A percentile compares a stretch with the other conserved stretches of the same genome.
These are phyloP conservation scores for Pseudofabraea citricarpa DNA, from an alignment of 2,329 filamentous ascomycete genomes.

Conservation along the genomic window DNA sequence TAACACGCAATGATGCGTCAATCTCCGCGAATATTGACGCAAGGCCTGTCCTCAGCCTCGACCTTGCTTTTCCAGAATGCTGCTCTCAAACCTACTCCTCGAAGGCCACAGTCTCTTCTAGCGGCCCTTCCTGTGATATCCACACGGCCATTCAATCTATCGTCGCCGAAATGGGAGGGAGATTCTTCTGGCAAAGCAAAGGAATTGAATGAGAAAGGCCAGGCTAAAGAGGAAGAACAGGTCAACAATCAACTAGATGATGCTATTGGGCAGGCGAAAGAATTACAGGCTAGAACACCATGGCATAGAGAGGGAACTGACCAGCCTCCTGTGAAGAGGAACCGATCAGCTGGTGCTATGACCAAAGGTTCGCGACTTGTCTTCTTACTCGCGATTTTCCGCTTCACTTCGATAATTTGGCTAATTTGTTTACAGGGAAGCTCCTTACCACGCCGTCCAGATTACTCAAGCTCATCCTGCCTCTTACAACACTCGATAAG, in stretches of 20 bases:
- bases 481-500: slow-evolving; percentile 58
- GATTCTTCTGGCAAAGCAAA: slow-evolving; percentile 2
- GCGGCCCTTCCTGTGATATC: too few species aligned
- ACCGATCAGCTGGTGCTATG: slow-evolving; percentile 35
- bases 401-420: too few species aligned
- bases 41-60: background rate
- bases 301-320: slow-evolving; percentile 62
- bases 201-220: slow-evolving; percentile 15
- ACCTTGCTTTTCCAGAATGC: background rate
- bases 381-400: too few species aligned
- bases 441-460: slow-evolving; percentile 76
- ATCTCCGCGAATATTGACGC: background rate
- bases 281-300: slow-evolving; percentile 55
- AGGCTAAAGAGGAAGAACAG: slow-evolving; percentile 28
- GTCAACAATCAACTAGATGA: slow-evolving; percentile 32
- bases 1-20: background rate
- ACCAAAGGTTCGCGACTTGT: slow-evolving; percentile 47
- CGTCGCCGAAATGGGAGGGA: slow-evolving; percentile 1
- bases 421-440: slow-evolving; percentile 56
- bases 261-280: slow-evolving; percentile 36
- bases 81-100: background rate
- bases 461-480: slow-evolving; percentile 75
- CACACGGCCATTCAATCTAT: background rate
- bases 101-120: background rate
- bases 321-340: slow-evolving; percentile 30